A percentile compares a stretch with the other conserved stretches of the same genome.
Conservation (phyloP, 1,139 yeast species). For the Scheffersomyces titani region DNA sequence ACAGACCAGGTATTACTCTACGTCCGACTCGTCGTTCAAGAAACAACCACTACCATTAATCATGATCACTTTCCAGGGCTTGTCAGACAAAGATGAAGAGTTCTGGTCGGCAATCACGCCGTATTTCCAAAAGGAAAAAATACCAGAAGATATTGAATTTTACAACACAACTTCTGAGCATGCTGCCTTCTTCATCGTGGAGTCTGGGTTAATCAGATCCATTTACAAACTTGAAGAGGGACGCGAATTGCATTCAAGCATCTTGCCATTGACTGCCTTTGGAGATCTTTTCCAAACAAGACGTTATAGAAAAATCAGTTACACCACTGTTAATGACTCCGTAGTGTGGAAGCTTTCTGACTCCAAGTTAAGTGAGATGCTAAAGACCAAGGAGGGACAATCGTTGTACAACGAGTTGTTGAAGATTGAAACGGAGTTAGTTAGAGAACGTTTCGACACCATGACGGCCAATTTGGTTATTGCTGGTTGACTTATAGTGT, state of each 20-base stretch:
- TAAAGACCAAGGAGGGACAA: constrained; percentile 42
- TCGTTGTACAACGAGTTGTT: constrained; percentile 71
- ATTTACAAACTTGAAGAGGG: constrained; percentile 55
- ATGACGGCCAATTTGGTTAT: constrained; percentile 69
- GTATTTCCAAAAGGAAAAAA: constrained; percentile 51
- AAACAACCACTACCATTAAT: constrained; percentile 69
- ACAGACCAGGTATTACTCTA: constrained; percentile 30
- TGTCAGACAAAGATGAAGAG: constrained; percentile 58
- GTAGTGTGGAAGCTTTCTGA: constrained; percentile 72
- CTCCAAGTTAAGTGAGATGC: constrained; percentile 44
- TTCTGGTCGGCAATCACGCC: constrained; percentile 65
- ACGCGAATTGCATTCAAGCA: constrained; percentile 68
- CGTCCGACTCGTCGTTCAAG: constrained; percentile 32
- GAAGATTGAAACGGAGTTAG: constrained; percentile 61
- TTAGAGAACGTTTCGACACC: constrained; percentile 73
- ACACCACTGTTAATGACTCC: constrained; percentile 55
- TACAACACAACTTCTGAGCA: constrained; percentile 43
- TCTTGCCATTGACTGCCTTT: constrained; percentile 87
- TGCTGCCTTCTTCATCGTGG: constrained; percentile 66
- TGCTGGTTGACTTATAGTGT: constrained; percentile 30
- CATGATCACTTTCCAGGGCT: constrained; percentile 69
- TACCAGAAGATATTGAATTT: constrained; percentile 50
- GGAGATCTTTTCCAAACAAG: constrained; percentile 60
- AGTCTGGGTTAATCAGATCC: constrained; percentile 74
- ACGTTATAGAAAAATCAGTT: constrained; percentile 42